Percentiles rank a stretch among this genome's conserved stretches.
Conservation (phyloP, 768 basidiomycete genomes). For the Russula abietina region DNA sequence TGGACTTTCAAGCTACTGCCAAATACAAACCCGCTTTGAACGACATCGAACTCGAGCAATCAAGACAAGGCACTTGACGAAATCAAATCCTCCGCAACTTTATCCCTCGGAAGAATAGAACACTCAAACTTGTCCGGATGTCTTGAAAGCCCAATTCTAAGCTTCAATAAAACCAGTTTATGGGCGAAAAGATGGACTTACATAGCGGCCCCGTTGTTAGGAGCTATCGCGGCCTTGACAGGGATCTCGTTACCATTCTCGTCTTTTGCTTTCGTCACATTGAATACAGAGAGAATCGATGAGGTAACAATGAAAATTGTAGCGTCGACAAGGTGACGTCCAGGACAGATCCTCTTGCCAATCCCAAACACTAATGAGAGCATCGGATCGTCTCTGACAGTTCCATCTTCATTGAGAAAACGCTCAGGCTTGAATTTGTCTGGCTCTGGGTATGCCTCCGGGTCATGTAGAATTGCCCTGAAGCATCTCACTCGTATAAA, state of each 20-base stretch:
- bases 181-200: background rate
- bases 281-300: background rate
- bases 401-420: slow-evolving; percentile 26
- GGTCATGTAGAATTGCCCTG: slow-evolving; percentile 38
- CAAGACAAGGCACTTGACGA: too few relatives aligned
- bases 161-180: too few relatives aligned
- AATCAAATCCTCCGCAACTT: too few relatives aligned
- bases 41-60: too few relatives aligned
- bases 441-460: slow-evolving; percentile 26
- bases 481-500: background rate
- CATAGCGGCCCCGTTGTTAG: background rate
- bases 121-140: too few relatives aligned
- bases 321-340: slow-evolving; percentile 3
- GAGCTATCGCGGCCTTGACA: background rate
- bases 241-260: background rate
- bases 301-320: background rate
- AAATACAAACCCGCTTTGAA: too few relatives aligned
- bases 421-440: slow-evolving; percentile 43
- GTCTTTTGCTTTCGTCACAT: slow-evolving; percentile 12
- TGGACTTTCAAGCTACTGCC: too few relatives aligned
- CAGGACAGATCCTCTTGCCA: slow-evolving; percentile 25
- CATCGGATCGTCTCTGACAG: slow-evolving; percentile 11
- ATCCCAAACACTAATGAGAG: slow-evolving; percentile 17
- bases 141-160: too few relatives aligned
- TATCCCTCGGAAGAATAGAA: too few relatives aligned